These are phyloP conservation scores for Urtica urens DNA, from an alignment of 306 rosid genomes.

Conservation along the genomic window DNA sequence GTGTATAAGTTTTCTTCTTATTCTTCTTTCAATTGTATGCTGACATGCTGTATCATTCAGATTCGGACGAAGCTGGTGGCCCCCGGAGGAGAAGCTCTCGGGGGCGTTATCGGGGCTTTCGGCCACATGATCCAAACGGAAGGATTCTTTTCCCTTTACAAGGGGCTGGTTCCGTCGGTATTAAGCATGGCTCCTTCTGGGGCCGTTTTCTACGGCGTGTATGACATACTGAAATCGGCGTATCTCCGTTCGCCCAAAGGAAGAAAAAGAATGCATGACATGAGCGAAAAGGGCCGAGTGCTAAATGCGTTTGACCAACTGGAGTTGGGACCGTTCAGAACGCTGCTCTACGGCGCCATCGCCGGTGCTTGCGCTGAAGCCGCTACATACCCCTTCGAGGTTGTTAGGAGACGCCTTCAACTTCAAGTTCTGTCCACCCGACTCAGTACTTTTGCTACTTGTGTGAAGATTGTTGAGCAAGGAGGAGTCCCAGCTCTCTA, in stretches of 20 bases:
- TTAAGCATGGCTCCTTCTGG: slow-evolving; percentile 95
- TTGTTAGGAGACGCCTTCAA: slow-evolving; percentile 84
- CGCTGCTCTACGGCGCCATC: slow-evolving; percentile 79
- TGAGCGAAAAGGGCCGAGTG: slow-evolving; percentile 58
- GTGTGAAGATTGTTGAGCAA: slow-evolving; percentile 56
- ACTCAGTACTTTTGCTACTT: slow-evolving; percentile 73
- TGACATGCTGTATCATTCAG: slow-evolving; percentile 31
- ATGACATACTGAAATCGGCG: slow-evolving; percentile 70
- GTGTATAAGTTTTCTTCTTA: too few species aligned
- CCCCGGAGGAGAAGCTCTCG: slow-evolving; percentile 91
- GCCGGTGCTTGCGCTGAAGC: slow-evolving; percentile 98
- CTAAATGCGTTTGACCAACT: slow-evolving; percentile 78
- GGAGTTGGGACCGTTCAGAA: slow-evolving; percentile 82
- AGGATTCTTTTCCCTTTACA: slow-evolving; percentile 87
- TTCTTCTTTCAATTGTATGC: too few species aligned
- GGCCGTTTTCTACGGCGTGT: slow-evolving; percentile 91
- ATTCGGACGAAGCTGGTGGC: slow-evolving; percentile 91
- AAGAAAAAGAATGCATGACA: slow-evolving; percentile 51
- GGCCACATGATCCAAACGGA: slow-evolving; percentile 72
- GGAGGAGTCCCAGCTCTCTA: slow-evolving; percentile 88
- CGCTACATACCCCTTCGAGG: slow-evolving; percentile 90
- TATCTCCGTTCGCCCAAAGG: slow-evolving; percentile 90
- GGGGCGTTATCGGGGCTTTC: slow-evolving; percentile 87
- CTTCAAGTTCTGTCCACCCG: slow-evolving; percentile 69
- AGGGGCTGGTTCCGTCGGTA: slow-evolving; percentile 89